Conservation (phyloP, 2,329 filamentous ascomycete genomes). For the Colletotrichum orbiculare region DNA sequence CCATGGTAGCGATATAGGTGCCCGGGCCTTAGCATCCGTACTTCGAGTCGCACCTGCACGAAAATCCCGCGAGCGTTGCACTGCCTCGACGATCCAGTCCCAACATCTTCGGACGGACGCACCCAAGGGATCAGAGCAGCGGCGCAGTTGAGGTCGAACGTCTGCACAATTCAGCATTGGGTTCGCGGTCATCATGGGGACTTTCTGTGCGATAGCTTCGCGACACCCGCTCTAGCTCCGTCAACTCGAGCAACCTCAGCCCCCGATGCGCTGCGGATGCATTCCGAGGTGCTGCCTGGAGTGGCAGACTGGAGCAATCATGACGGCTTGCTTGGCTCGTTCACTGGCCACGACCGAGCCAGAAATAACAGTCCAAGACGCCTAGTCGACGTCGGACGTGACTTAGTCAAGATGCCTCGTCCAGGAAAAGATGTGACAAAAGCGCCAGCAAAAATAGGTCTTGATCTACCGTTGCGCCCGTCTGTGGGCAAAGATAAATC, state of each 20-base stretch:
- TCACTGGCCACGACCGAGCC: constrained; percentile 15
- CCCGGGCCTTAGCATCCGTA: constrained; percentile 28
- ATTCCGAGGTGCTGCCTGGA: no score
- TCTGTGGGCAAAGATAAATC: constrained; percentile 7
- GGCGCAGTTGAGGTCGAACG: constrained; percentile 15
- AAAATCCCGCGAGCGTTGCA: constrained; percentile 26
- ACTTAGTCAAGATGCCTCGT: background rate
- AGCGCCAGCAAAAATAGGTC: constrained; percentile 28
- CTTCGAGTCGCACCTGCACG: constrained; percentile 14
- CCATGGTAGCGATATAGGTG: constrained; percentile 30
- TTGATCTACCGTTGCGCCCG: background rate
- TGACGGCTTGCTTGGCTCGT: constrained; percentile 18
- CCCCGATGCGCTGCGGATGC: constrained; percentile 4
- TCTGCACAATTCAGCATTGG: background rate
- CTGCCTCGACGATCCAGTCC: constrained; percentile 28
- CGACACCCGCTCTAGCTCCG: constrained; percentile 1
- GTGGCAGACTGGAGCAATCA: background rate
- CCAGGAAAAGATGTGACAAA: no score
- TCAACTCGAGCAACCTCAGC: constrained; percentile 1
- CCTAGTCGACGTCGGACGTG: constrained; percentile 13
- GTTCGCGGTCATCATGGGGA: constrained; percentile 7
- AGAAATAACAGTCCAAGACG: constrained; percentile 15
- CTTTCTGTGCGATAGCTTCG: background rate
- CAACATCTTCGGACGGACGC: constrained; percentile 20
- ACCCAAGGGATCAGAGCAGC: constrained; percentile 14